phyloP scores from a whole-genome alignment of 73 alveolate species.

The Blepharisma japonicum region DNA sequence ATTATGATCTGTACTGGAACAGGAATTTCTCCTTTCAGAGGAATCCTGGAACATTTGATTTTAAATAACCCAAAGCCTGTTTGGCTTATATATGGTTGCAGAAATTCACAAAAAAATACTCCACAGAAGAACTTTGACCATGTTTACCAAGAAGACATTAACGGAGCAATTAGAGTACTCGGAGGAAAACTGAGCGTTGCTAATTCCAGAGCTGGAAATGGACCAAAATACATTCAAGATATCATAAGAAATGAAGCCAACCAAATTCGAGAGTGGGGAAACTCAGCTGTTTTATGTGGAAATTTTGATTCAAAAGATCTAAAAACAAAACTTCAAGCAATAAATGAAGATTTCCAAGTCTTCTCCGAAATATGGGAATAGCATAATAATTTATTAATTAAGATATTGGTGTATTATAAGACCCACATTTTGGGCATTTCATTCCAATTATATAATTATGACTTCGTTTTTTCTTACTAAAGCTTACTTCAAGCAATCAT shows the following conservation, averaged over 20 bases:
- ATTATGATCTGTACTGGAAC: constrained; percentile 16
- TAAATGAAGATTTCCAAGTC: not conserved
- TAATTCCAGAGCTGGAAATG: not conserved
- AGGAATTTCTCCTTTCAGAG: constrained; percentile 28
- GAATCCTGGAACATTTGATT: not conserved
- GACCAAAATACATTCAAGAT: constrained; percentile 22
- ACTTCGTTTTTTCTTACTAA: not conserved
- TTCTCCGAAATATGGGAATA: constrained; percentile 15
- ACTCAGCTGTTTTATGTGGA: not conserved
- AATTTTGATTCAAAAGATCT: not conserved
- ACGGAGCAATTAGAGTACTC: not conserved
- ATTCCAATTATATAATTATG: not conserved
- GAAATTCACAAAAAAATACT: not conserved
- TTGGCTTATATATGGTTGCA: constrained; percentile 25
- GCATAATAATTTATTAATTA: not conserved
- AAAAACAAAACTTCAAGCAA: not conserved
- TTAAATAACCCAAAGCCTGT: constrained; percentile 2
- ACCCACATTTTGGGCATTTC: constrained; percentile 10
- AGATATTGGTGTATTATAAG: constrained; percentile 9
- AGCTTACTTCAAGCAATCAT: constrained; percentile 12
- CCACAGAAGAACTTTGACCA: constrained; percentile 21
- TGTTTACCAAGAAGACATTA: not conserved
- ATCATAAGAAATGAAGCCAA: not conserved
- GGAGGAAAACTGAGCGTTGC: constrained; percentile 20
- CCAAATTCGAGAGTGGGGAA: not conserved